Base-by-base conservation (phyloP, 2,329 filamentous ascomycete species). In the Fusarium decemcellulare region DNA sequence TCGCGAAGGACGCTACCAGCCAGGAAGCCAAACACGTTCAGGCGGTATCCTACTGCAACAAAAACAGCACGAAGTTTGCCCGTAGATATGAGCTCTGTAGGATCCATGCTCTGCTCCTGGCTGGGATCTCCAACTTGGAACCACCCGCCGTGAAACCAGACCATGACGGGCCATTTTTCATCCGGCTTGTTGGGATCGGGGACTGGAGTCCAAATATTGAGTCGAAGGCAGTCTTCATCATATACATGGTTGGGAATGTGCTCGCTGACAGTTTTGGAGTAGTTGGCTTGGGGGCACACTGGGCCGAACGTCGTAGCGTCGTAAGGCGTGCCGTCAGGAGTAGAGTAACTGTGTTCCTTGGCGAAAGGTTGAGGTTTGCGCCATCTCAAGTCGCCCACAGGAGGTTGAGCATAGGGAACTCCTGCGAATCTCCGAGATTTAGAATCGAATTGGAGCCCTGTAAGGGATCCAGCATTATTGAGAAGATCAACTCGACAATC, bases 191-290 rank as follows among this genome's bases (percentile, higher is more conserved):
- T 68, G 48, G 65, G 63, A 36, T 55, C 61, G 0, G 30, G 67
- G 40, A 80, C 77, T 0, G 83, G 83, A 0, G 81, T 82, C 82
- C 83, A 85, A 57, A 84, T 82, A 59, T 85, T 85, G 16, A 84
- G 72, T 34, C 79, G 77, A 15, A 85, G 69, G 48, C 83, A 85
- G 65, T 85, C 83, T 61, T 85, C 83, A 8, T 12, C 16, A 6
- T 65, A 65, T 4, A 11, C n/a, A 6, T 65, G 59, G 12, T 54
- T 55, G 6, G 63, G 36, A 0, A 62, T 29, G 7, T 62, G 59
- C 18, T 65, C 63, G 43, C 59, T 62, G 23, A 58, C 59, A 0
- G 46, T 62, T 9, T 62, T 59, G 12, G 63, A 65, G 59, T 62
- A 65, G 8, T 55, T 62, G 27, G 79, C 74, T 54, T 84, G 82